These are phyloP conservation scores for Schizosaccharomyces octosporus DNA, from an alignment of 805 yeast species.

Conservation along the genomic window DNA sequence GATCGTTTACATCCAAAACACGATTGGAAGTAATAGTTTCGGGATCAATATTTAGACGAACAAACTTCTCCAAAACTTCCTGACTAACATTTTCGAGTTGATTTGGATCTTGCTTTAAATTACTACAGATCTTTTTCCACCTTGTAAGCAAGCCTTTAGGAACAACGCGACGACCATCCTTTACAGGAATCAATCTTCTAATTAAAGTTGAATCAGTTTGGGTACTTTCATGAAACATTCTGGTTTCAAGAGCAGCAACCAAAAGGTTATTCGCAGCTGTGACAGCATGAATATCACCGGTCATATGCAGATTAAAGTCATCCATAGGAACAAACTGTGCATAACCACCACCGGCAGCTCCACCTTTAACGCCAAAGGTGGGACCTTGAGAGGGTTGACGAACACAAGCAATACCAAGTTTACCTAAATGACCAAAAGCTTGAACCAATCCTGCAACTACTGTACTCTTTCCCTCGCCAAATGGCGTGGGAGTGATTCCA, in stretches of 20 bases:
- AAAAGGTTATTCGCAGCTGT: slow-evolving; percentile 78
- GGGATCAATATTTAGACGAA: slow-evolving; percentile 71
- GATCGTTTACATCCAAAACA: slow-evolving; percentile 84
- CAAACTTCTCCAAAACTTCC: slow-evolving; percentile 52
- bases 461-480: slow-evolving; percentile 94
- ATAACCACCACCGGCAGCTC: slow-evolving; percentile 98
- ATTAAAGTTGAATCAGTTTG: slow-evolving; percentile 63
- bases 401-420: slow-evolving; percentile 73
- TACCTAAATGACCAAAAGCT: slow-evolving; percentile 67
- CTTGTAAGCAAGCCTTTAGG: slow-evolving; percentile 41
- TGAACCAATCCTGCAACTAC: slow-evolving; percentile 93
- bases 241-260: slow-evolving; percentile 90
- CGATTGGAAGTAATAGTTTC: slow-evolving; percentile 74
- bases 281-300: slow-evolving; percentile 95
- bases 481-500: slow-evolving; percentile 94
- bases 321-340: slow-evolving; percentile 97
- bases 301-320: slow-evolving; percentile 88
- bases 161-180: slow-evolving; percentile 56
- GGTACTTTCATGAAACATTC: slow-evolving; percentile 84
- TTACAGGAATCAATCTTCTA: slow-evolving; percentile 63
- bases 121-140: neutral
- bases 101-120: slow-evolving; percentile 43
- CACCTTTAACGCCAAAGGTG: slow-evolving; percentile 94
- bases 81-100: slow-evolving; percentile 56
- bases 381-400: slow-evolving; percentile 99